Conservation (phyloP, 2,329 filamentous ascomycete species). For the Geosmithia morbida region DNA sequence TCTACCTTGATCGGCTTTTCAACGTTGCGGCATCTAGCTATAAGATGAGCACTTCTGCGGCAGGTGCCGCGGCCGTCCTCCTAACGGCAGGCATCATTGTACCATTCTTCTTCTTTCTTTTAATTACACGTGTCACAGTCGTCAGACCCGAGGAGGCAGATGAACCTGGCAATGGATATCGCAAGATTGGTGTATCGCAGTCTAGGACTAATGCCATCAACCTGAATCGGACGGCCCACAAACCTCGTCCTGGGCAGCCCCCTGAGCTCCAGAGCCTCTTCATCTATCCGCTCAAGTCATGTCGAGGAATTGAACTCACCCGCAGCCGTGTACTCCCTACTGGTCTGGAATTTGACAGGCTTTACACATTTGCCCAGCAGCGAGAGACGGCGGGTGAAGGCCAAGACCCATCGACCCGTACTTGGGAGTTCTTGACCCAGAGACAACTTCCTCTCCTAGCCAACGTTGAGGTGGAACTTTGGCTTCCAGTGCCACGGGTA, state of each 20-base stretch:
- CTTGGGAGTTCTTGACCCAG: slow-evolving; percentile 61
- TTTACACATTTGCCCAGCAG: slow-evolving; percentile 67
- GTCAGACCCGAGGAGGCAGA: neutral
- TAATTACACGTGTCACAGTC: neutral
- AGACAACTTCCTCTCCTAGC: slow-evolving; percentile 57
- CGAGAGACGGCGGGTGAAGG: slow-evolving; percentile 19
- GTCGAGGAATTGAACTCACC: slow-evolving; percentile 25
- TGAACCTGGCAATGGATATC: neutral
- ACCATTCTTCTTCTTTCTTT: neutral
- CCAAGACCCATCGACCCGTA: slow-evolving; percentile 19
- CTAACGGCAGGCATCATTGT: neutral
- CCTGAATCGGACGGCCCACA: neutral
- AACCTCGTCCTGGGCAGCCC: neutral
- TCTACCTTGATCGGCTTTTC: neutral
- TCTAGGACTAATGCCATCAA: neutral
- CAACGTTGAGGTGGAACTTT: slow-evolving; percentile 52
- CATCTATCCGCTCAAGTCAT: slow-evolving; percentile 3
- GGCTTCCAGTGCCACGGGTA: slow-evolving; percentile 39
- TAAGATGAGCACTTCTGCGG: neutral
- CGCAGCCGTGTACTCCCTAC: slow-evolving; percentile 48
- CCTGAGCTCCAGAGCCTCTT: slow-evolving; percentile 2
- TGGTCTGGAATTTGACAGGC: slow-evolving; percentile 66
- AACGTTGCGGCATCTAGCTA: neutral
- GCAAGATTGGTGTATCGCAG: neutral
- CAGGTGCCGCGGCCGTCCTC: neutral